Evolutionary conservation across 2,329 filamentous ascomycete genomes (phyloP), one percentile per base, ranked within the genome.

Genomic region (Botrytis galanthina): DNA sequence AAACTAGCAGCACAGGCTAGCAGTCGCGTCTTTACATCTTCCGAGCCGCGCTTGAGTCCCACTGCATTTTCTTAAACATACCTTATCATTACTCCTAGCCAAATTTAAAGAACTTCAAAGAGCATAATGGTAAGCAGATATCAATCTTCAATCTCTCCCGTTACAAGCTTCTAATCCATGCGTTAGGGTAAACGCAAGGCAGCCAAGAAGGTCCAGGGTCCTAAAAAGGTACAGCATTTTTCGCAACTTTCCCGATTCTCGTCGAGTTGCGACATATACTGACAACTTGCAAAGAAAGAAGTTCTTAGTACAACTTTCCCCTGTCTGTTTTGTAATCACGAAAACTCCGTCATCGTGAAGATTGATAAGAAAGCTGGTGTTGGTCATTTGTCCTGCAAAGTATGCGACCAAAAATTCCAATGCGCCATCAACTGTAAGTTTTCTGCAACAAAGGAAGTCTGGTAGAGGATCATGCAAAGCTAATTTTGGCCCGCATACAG

Each of bases 291-390:
- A 74, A 77, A 92, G 90, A 84, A 88, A 81, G 92, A 95, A 78
- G 88, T 90, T 59, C 87, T 96, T 29, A 87, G 92, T 5, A 95
- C 93, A 4, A 89, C 90, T n/a, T 99, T 99, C 83, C 93, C 95
- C 73, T 99, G 96, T 82, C 90, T 99, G 63, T 99, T 99, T 85
- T 99, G 96, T 87, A 98, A 98, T 82, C 95, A 98, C 84, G 96
- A 98, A 82, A 96, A 94, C 77, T 93, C 95, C 0, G 93, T 99
- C 70, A 88, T 90, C 42, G 93, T 98, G 78, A 96, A 97, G 83
- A 87, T 99, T 69, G 94, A 99, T 82, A 97, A 97, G 87, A 98
- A 98, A 82, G 86, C 90, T 42, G 94, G 94, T 70, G 88, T 97
- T 54, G 96, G 95, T 64, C 89, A 92, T 75, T 86, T 99, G 39